Evolutionary conservation across 805 yeast species (phyloP).

Genomic region (Yamadazyma ubonensis): DNA sequence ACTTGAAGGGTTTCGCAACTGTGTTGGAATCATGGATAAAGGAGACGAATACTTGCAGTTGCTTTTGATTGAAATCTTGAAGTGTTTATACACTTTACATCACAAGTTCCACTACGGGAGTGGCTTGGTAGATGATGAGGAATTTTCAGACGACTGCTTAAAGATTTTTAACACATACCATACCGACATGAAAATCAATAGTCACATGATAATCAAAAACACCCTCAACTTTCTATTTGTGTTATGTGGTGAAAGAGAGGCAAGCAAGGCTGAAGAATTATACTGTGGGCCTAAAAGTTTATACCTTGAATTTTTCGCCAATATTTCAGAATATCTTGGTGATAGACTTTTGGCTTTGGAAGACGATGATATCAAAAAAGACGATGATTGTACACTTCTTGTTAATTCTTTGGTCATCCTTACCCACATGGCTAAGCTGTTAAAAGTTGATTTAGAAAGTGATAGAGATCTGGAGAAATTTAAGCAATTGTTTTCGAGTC

Average conservation of each 20-base stretch:
- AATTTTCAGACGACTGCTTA: slow-evolving; percentile 15
- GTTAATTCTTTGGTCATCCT: slow-evolving; percentile 10
- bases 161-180: slow-evolving; percentile 9
- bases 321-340: neutral
- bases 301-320: slow-evolving; percentile 9
- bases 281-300: slow-evolving; percentile 2
- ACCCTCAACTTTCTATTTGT: slow-evolving; percentile 16
- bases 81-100: slow-evolving; percentile 25
- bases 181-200: neutral
- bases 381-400: slow-evolving; percentile 1
- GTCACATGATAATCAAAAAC: slow-evolving; percentile 11
- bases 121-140: slow-evolving; percentile 14
- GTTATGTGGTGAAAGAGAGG: slow-evolving; percentile 13
- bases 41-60: slow-evolving; percentile 11
- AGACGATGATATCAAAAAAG: neutral
- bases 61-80: slow-evolving; percentile 22
- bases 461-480: neutral
- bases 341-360: neutral
- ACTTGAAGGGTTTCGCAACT: slow-evolving; percentile 17
- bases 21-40: slow-evolving; percentile 7
- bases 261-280: slow-evolving; percentile 6
- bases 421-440: slow-evolving; percentile 11
- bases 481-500: neutral
- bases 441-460: slow-evolving; percentile 3
- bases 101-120: slow-evolving; percentile 20